Conservation (phyloP, 2,329 filamentous ascomycete species). For the Nannizziopsis barbatae region DNA sequence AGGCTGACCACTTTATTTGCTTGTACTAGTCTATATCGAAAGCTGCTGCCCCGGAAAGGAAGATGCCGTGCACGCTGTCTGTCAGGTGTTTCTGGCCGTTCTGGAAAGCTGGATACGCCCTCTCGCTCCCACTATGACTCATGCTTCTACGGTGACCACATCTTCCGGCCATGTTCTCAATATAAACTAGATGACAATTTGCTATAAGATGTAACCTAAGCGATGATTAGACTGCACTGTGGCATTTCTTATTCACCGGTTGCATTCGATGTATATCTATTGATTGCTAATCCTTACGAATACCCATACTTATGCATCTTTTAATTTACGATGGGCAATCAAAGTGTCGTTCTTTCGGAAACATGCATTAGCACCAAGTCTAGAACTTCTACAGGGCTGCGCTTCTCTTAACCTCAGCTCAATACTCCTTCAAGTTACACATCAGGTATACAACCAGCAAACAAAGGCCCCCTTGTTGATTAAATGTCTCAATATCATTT, state of each 20-base stretch:
- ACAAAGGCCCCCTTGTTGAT: neutral
- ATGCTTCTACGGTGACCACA: conserved; percentile 26
- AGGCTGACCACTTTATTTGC: neutral
- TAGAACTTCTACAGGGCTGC: neutral
- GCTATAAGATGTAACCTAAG: neutral
- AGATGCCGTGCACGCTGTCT: conserved; percentile 29
- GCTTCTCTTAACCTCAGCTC: neutral
- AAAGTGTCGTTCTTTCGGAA: neutral
- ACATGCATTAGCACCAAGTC: neutral
- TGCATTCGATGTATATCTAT: too few species aligned
- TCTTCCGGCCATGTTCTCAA: conserved; percentile 29
- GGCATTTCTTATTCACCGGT: too few species aligned
- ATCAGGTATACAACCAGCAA: neutral
- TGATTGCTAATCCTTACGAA: too few species aligned
- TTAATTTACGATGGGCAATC: neutral
- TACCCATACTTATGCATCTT: too few species aligned
- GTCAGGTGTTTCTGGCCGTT: conserved; percentile 29
- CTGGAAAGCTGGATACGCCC: conserved; percentile 30
- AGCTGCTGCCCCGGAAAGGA: conserved; percentile 29
- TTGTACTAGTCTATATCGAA: conserved; percentile 33
- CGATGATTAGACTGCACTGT: neutral
- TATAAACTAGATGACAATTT: neutral
- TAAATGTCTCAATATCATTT: too few species aligned
- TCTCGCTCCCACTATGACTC: conserved; percentile 31
- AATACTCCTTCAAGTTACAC: neutral